Evolutionary conservation across 306 rosid genomes (phyloP).

Genomic region (Cucurbita argyrosperma): DNA sequence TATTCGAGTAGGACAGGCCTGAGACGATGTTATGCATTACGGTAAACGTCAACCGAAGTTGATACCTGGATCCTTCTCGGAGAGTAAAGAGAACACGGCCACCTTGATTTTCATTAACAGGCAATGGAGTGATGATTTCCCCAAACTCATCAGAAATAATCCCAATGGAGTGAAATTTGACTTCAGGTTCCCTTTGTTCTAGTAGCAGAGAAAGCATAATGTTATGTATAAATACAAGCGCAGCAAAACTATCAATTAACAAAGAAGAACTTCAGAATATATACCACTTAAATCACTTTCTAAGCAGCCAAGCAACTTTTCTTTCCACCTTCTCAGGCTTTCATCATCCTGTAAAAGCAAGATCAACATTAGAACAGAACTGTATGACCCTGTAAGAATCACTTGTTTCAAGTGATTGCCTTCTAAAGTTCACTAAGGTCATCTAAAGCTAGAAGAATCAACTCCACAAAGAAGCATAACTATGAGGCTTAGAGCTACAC

Average conservation of each 20-base stretch:
- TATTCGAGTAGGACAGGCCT: slow-evolving; percentile 72
- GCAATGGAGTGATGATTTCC: slow-evolving; percentile 57
- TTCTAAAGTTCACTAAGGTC: background rate
- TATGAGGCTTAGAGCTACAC: background rate
- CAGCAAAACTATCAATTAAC: slow-evolving; percentile 1
- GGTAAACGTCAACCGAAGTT: slow-evolving; percentile 55
- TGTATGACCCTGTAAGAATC: background rate
- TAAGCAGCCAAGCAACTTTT: slow-evolving; percentile 83
- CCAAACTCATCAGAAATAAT: slow-evolving; percentile 60
- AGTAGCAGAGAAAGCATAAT: background rate
- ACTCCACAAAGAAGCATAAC: background rate
- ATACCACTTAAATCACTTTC: slow-evolving; percentile 75
- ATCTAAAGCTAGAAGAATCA: background rate
- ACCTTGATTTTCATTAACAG: slow-evolving; percentile 31
- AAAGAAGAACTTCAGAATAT: slow-evolving; percentile 8
- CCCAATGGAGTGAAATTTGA: slow-evolving; percentile 67
- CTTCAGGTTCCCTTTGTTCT: slow-evolving; percentile 72
- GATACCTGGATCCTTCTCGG: slow-evolving; percentile 59
- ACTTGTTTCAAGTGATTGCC: background rate
- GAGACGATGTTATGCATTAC: slow-evolving; percentile 90
- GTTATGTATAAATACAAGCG: slow-evolving; percentile 5
- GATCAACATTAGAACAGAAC: slow-evolving; percentile 8
- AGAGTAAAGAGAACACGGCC: slow-evolving; percentile 50
- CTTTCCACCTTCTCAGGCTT: slow-evolving; percentile 97
- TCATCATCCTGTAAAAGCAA: slow-evolving; percentile 62